Conservation (phyloP, 306 rosid species). For the Lathyrus sativus region DNA sequence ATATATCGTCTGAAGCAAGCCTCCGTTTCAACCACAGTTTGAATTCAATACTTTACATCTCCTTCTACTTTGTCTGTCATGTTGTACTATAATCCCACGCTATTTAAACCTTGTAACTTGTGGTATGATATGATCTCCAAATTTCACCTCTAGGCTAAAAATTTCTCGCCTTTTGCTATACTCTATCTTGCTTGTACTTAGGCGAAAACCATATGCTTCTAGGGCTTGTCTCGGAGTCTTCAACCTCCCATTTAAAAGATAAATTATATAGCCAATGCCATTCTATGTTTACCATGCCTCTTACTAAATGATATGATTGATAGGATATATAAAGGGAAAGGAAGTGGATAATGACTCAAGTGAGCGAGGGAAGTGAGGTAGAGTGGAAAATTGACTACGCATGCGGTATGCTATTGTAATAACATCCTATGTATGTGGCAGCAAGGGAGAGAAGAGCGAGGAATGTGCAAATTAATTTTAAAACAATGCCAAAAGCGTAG, state of each 20-base stretch:
- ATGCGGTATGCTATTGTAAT: background rate
- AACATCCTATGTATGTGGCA: conserved; percentile 1
- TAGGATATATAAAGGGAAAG: background rate
- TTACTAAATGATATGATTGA: background rate
- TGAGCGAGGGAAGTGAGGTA: background rate
- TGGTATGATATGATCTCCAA: no score
- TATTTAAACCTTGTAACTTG: no score
- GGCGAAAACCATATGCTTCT: no score
- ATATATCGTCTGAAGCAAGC: no score
- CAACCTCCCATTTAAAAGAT: background rate
- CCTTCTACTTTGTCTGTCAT: no score
- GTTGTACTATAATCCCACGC: no score
- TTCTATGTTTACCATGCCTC: conserved; percentile 3
- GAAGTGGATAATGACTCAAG: background rate
- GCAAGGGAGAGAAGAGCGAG: conserved; percentile 19
- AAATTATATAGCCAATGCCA: background rate
- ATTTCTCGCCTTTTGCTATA: no score
- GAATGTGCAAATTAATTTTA: background rate
- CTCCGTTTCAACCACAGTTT: no score
- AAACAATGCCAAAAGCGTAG: background rate
- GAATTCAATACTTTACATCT: no score
- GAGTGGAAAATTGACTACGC: background rate
- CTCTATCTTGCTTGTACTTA: no score
- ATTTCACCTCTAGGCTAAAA: no score
- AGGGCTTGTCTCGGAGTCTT: no score